These are phyloP conservation scores for Dissophora globulifera DNA, from an alignment of 192 early-diverging fungal species.

Conservation along the genomic window DNA sequence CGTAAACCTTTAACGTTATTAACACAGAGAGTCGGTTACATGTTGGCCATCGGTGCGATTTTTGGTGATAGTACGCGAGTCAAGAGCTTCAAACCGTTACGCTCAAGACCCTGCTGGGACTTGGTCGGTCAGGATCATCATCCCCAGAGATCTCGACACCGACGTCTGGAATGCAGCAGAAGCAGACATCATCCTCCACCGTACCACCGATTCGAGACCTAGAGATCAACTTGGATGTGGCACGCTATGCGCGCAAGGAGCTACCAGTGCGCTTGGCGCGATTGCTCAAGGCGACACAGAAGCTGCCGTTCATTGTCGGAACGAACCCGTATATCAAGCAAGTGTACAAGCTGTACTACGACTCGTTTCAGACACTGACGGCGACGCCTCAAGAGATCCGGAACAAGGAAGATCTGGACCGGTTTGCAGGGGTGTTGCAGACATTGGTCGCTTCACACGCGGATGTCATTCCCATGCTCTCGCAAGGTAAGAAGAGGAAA, in stretches of 20 bases:
- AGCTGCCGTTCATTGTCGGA: conserved; percentile 94
- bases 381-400: conserved; percentile 74
- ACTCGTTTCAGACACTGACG: conserved; percentile 70
- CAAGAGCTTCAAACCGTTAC: conserved; percentile 76
- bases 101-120: conserved; percentile 77
- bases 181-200: too few species aligned
- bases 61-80: conserved; percentile 63
- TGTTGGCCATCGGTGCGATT: background rate
- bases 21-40: too few species aligned
- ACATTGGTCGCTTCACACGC: conserved; percentile 80
- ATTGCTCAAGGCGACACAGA: conserved; percentile 88
- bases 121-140: conserved; percentile 58
- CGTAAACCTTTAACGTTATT: too few species aligned
- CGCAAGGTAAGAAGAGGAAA: conserved; percentile 72
- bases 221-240: conserved; percentile 65
- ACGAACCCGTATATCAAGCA: conserved; percentile 91
- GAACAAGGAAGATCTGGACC: conserved; percentile 80
- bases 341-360: conserved; percentile 93
- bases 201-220: conserved; percentile 24
- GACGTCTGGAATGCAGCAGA: conserved; percentile 56
- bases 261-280: conserved; percentile 90
- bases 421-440: conserved; percentile 75
- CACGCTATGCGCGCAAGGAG: conserved; percentile 76
- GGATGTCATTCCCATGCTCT: conserved; percentile 91
- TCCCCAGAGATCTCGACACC: too few species aligned